phyloP scores from a whole-genome alignment of 805 yeast genomes.

The Metschnikowia baotianmanensis region DNA sequence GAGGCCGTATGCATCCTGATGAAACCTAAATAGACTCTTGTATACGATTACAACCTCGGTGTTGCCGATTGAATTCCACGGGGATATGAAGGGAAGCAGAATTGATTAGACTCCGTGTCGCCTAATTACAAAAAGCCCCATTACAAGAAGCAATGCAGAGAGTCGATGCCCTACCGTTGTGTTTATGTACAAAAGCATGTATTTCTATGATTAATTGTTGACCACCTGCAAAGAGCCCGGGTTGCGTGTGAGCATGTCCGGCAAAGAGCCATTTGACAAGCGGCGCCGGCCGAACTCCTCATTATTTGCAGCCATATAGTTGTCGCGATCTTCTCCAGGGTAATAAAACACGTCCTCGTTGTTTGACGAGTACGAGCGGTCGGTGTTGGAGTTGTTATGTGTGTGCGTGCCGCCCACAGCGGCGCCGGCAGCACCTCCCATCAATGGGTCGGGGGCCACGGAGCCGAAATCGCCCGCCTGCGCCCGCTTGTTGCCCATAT shows the following conservation, averaged over 20 bases:
- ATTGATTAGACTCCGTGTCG: no score
- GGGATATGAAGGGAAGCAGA: no score
- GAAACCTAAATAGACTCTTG: no score
- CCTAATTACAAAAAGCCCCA: no score
- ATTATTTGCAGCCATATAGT: constrained; percentile 4
- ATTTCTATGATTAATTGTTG: constrained; percentile 26
- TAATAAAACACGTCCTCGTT: constrained; percentile 15
- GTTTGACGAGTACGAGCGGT: constrained; percentile 16
- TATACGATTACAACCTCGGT: no score
- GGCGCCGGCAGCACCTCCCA: constrained; percentile 18
- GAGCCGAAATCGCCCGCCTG: constrained; percentile 25
- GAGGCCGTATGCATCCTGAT: no score
- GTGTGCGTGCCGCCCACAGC: constrained; percentile 19
- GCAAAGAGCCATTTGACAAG: constrained; percentile 54
- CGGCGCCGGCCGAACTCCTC: constrained; percentile 45
- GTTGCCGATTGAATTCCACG: no score
- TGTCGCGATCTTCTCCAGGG: constrained; percentile 3
- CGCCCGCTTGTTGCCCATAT: constrained; percentile 11
- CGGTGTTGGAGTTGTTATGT: constrained; percentile 19
- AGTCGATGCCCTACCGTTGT: no score
- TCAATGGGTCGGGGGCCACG: constrained; percentile 25
- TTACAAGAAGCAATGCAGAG: no score
- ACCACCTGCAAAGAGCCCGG: constrained; percentile 52
- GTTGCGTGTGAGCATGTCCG: constrained; percentile 45
- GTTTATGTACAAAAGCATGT: no score